phyloP scores from a whole-genome alignment of 805 yeast species.

The Ogataea dorogensis region DNA sequence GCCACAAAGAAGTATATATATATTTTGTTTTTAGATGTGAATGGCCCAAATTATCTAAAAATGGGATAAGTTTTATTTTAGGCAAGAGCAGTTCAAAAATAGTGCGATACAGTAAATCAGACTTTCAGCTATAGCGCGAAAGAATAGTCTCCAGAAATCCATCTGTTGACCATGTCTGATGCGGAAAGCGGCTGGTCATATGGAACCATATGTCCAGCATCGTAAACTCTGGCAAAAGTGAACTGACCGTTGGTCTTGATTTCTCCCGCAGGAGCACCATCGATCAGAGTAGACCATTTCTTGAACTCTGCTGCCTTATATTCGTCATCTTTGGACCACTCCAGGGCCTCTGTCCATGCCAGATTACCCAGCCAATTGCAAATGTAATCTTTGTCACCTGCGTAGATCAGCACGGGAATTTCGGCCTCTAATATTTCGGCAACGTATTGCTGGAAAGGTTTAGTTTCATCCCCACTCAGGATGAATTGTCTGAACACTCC shows the following conservation, averaged over 20 bases:
- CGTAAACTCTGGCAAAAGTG: conserved; percentile 80
- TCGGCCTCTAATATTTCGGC: conserved; percentile 66
- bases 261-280: conserved; percentile 36
- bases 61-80: background rate
- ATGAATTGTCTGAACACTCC: conserved; percentile 77
- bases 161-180: conserved; percentile 78
- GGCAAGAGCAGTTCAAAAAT: background rate
- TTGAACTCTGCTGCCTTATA: conserved; percentile 21
- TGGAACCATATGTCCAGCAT: conserved; percentile 97
- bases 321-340: conserved; percentile 32
- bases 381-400: conserved; percentile 95
- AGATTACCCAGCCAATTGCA: conserved; percentile 96
- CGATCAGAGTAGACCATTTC: conserved; percentile 29
- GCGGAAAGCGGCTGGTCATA: conserved; percentile 79
- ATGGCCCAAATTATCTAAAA: background rate
- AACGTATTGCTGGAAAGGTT: conserved; percentile 79
- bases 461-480: conserved; percentile 89
- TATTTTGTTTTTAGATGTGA: background rate
- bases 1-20: background rate
- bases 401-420: conserved; percentile 83
- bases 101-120: no score
- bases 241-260: conserved; percentile 54
- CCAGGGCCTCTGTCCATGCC: conserved; percentile 77
- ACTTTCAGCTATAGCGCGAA: no score
- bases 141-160: conserved; percentile 72